Percentiles rank a stretch among this genome's conserved stretches.
Conservation (phyloP, 352 stramenopile genomes). For the Phytophthora pseudosyringae region DNA sequence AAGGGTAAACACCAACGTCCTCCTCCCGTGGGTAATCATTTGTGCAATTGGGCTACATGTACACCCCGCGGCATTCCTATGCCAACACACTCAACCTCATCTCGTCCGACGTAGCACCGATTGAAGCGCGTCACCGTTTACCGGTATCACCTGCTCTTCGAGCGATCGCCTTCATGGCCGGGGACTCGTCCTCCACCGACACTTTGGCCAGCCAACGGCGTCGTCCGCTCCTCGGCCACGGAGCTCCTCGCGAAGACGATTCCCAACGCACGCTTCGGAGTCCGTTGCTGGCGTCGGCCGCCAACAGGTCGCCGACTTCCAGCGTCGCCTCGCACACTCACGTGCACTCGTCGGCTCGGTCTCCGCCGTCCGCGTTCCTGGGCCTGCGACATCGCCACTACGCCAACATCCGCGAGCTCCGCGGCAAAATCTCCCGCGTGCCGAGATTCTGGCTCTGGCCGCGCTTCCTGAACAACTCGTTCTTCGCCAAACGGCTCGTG, state of each 20-base stretch:
- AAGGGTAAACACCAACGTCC: conserved; percentile 5
- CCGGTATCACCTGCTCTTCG: conserved; percentile 1
- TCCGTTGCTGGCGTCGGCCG: conserved; percentile 12
- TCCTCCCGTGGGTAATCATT: conserved; percentile 5
- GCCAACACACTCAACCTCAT: background rate
- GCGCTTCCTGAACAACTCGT: conserved; percentile 74
- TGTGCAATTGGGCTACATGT: conserved; percentile 7
- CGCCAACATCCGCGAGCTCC: conserved; percentile 22
- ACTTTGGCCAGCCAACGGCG: conserved; percentile 13
- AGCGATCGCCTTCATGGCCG: conserved; percentile 5
- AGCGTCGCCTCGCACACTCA: conserved; percentile 8
- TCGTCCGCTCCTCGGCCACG: conserved; percentile 20
- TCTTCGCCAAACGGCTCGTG: conserved; percentile 69
- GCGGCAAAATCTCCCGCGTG: conserved; percentile 43
- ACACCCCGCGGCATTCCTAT: background rate
- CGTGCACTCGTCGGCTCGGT: conserved; percentile 6
- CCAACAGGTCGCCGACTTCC: conserved; percentile 12
- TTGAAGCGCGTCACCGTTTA: conserved; percentile 2
- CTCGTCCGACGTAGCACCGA: conserved; percentile 5
- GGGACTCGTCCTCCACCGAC: conserved; percentile 2
- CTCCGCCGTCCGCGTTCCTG: conserved; percentile 11
- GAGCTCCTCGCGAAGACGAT: conserved; percentile 29
- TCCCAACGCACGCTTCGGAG: conserved; percentile 19
- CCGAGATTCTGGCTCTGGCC: conserved; percentile 57
- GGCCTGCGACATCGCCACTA: conserved; percentile 17